Percentiles rank a stretch among this genome's conserved stretches.
These are phyloP conservation scores for Vigna mungo DNA, from an alignment of 306 rosid genomes.

Conservation along the genomic window DNA sequence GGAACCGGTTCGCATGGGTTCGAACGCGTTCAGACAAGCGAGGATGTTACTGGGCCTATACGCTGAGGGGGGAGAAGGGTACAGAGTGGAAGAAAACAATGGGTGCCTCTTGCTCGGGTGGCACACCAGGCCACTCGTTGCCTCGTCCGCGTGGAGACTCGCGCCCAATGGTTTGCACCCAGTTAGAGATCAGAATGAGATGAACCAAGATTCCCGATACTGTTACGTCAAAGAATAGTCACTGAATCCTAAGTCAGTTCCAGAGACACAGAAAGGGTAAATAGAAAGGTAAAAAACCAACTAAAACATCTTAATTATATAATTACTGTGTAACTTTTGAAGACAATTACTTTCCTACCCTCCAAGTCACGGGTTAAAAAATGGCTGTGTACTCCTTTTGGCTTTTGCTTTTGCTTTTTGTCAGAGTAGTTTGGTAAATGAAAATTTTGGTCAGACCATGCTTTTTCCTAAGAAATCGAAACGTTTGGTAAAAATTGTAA, in stretches of 20 bases:
- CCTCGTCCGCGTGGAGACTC: neutral
- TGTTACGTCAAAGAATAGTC: neutral
- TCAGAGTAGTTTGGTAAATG: too few relatives aligned
- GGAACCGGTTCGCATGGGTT: neutral
- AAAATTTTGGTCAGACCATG: too few relatives aligned
- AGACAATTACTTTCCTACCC: too few relatives aligned
- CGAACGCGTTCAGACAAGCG: constrained; percentile 6
- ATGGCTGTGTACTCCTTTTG: too few relatives aligned
- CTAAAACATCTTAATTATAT: neutral
- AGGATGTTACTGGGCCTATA: neutral
- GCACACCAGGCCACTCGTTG: neutral
- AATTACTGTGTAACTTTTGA: too few relatives aligned
- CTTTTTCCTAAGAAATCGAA: too few relatives aligned
- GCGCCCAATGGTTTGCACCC: neutral
- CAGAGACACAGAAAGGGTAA: neutral
- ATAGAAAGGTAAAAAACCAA: neutral
- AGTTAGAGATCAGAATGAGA: neutral
- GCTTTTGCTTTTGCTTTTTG: too few relatives aligned
- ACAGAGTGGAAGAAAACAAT: neutral
- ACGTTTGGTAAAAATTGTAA: too few relatives aligned
- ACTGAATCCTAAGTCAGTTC: neutral
- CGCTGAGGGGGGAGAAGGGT: neutral
- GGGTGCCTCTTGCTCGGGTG: constrained; percentile 4
- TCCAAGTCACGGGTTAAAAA: too few relatives aligned
- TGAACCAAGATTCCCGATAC: neutral